phyloP scores from a whole-genome alignment of 2,329 filamentous ascomycete species.

The Stachybotrys elegans region DNA sequence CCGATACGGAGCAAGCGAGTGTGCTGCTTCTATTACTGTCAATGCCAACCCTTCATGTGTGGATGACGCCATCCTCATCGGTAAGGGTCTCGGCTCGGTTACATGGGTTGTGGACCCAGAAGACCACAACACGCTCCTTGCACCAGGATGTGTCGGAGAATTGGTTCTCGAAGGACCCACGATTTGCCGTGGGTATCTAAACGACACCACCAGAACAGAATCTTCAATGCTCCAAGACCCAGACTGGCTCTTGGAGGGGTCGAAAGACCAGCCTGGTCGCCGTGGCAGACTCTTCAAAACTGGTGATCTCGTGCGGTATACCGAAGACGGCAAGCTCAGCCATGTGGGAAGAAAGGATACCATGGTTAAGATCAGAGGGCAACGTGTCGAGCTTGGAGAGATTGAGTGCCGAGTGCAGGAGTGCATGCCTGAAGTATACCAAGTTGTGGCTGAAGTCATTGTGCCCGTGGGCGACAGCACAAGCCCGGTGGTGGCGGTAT shows the following conservation, averaged over 20 bases:
- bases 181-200: conserved; percentile 17
- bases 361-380: conserved; percentile 54
- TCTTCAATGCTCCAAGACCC: conserved; percentile 27
- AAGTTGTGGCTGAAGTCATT: background rate
- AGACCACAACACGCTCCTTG: conserved; percentile 14
- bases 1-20: conserved; percentile 14
- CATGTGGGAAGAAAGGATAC: conserved; percentile 49
- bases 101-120: conserved; percentile 25
- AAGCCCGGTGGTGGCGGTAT: background rate
- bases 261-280: background rate
- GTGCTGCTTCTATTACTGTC: conserved; percentile 6
- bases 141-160: conserved; percentile 18
- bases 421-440: background rate
- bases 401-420: conserved; percentile 11
- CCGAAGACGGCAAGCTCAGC: conserved; percentile 31
- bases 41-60: background rate
- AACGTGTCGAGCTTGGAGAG: conserved; percentile 41
- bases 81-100: conserved; percentile 2
- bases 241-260: conserved; percentile 13
- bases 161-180: conserved; percentile 20
- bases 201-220: background rate
- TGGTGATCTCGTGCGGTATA: conserved; percentile 39
- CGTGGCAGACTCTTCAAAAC: conserved; percentile 33
- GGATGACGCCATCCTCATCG: conserved; percentile 4
- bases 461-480: background rate